Percentiles rank a stretch among this genome's conserved stretches.
Evolutionary conservation across 1,284 basidiomycete species (phyloP).

Genomic region (Uromyces viciae-fabae): DNA sequence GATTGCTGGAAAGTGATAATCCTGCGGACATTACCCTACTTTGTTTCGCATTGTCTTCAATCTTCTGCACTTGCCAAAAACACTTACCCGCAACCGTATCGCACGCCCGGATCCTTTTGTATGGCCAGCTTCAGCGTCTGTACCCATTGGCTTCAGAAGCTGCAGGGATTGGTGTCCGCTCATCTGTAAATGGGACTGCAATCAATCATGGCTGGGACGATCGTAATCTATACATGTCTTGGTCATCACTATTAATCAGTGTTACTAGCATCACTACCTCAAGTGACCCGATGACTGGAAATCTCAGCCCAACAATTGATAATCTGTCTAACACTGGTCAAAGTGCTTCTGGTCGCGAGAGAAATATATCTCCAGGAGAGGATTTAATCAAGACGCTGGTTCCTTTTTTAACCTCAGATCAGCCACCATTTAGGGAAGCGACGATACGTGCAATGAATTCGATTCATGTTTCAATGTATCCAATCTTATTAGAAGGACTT

Average conservation of each 20-base stretch:
- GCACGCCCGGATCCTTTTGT: constrained; percentile 34
- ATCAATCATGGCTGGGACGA: constrained; percentile 42
- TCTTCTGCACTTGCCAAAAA: constrained; percentile 30
- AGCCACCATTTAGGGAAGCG: constrained; percentile 31
- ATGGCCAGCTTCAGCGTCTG: constrained; percentile 44
- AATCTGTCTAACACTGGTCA: constrained; percentile 20
- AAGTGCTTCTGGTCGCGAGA: constrained; percentile 22
- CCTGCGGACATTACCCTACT: constrained; percentile 31
- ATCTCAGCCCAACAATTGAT: constrained; percentile 35
- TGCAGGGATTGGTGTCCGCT: constrained; percentile 38
- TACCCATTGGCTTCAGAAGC: constrained; percentile 43
- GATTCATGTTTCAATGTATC: constrained; percentile 44
- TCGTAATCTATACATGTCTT: constrained; percentile 38
- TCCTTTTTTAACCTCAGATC: constrained; percentile 44
- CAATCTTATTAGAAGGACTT: constrained; percentile 33
- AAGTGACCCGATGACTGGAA: constrained; percentile 25
- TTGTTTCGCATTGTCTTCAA: constrained; percentile 33
- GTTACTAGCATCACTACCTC: constrained; percentile 44
- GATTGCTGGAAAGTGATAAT: constrained; percentile 39
- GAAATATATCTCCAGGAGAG: constrained; percentile 40
- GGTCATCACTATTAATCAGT: constrained; percentile 41
- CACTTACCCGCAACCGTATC: constrained; percentile 35
- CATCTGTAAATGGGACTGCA: constrained; percentile 22
- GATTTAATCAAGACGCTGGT: constrained; percentile 42
- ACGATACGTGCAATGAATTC: constrained; percentile 38